Percentiles rank a stretch among this genome's conserved stretches.
Conservation (phyloP, 2,329 filamentous ascomycete species). For the Colletotrichum sp. region DNA sequence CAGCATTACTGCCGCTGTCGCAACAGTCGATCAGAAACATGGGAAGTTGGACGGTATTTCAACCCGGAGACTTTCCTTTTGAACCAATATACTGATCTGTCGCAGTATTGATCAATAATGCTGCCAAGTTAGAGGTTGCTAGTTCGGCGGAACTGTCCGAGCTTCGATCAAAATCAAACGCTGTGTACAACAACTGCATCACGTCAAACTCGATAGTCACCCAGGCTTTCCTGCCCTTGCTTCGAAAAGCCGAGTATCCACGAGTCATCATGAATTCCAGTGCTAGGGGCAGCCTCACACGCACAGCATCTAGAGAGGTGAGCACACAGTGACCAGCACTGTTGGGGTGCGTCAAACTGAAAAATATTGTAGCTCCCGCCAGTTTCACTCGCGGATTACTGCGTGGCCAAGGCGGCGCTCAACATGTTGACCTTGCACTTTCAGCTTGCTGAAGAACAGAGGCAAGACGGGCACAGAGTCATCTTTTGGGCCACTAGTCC, state of each 20-base stretch:
- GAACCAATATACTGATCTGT: not conserved
- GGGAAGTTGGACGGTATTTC: not conserved
- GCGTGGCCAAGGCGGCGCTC: not conserved
- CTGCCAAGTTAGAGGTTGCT: not conserved
- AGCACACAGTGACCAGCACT: fast-evolving
- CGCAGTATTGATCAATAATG: not conserved
- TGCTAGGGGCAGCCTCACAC: not conserved
- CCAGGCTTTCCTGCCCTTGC: not conserved
- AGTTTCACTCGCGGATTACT: not conserved
- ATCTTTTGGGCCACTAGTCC: not conserved
- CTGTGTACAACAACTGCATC: not conserved
- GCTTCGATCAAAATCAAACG: not conserved
- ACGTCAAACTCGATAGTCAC: not conserved
- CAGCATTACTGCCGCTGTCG: not conserved
- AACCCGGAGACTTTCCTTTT: not conserved
- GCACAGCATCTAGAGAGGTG: not conserved
- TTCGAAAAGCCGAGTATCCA: not conserved
- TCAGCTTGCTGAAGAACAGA: not conserved
- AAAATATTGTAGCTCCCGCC: not conserved
- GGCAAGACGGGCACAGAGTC: not conserved
- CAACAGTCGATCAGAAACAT: not conserved
- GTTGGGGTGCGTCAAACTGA: not conserved
- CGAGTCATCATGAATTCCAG: not conserved
- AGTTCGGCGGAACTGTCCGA: not conserved
- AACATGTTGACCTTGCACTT: not conserved